phyloP scores from a whole-genome alignment of 208 protist species.

The Acanthamoeba sp. region DNA sequence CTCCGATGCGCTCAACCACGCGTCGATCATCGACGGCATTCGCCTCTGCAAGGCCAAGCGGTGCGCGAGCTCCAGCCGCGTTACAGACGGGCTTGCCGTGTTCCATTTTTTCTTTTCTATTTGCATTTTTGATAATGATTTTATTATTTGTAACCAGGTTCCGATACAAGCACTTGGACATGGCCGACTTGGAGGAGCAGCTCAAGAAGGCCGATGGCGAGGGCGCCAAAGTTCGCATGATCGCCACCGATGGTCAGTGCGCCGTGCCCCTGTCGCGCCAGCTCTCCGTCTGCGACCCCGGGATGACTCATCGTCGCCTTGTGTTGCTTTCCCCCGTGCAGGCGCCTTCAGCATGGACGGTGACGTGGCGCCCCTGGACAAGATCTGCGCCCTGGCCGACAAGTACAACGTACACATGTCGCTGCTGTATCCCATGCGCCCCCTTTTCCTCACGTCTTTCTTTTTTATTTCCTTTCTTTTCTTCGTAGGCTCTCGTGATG shows the following conservation, averaged over 20 bases:
- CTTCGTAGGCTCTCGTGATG: conserved; percentile 85
- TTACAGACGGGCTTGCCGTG: too few relatives aligned
- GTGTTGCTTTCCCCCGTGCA: background rate
- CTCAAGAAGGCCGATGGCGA: conserved; percentile 85
- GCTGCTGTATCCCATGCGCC: background rate
- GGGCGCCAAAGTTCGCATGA: conserved; percentile 88
- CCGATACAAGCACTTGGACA: conserved; percentile 90
- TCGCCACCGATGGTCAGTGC: conserved; percentile 92
- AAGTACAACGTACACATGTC: conserved; percentile 84
- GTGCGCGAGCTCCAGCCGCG: background rate
- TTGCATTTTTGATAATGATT: background rate
- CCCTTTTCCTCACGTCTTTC: background rate
- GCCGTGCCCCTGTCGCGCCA: background rate
- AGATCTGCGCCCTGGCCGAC: conserved; percentile 91
- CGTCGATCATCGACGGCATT: conserved; percentile 94
- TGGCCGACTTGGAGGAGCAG: conserved; percentile 90
- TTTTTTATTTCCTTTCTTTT: too few relatives aligned
- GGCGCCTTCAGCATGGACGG: conserved; percentile 90
- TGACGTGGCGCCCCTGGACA: conserved; percentile 91
- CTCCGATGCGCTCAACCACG: conserved; percentile 92
- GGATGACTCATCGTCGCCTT: too few relatives aligned
- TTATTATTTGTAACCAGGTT: background rate
- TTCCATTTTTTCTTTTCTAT: too few relatives aligned
- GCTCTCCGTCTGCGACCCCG: too few relatives aligned
- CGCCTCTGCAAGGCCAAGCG: conserved; percentile 91